Evolutionary conservation across 805 yeast genomes (phyloP).

Genomic region (Metschnikowia hibisci): DNA sequence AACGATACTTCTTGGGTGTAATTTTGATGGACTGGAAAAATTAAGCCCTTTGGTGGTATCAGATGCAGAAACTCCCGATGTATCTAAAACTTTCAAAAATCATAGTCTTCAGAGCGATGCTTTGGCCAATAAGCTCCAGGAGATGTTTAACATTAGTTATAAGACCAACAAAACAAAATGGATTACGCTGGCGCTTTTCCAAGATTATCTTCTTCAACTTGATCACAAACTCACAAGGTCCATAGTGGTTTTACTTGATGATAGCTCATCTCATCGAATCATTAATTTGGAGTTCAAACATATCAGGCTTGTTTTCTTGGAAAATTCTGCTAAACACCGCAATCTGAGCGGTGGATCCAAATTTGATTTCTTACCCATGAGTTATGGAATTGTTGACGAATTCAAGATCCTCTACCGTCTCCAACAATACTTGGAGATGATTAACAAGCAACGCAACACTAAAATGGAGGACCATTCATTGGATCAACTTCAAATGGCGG

Average conservation of each 20-base stretch:
- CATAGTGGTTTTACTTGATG: slow-evolving; percentile 49
- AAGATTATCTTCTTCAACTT: slow-evolving; percentile 56
- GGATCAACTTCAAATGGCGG: background rate
- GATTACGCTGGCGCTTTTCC: slow-evolving; percentile 60
- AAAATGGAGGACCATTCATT: slow-evolving; percentile 6
- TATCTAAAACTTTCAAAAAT: slow-evolving; percentile 22
- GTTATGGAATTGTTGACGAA: slow-evolving; percentile 61
- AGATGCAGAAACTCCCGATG: slow-evolving; percentile 45
- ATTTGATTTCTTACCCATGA: slow-evolving; percentile 55
- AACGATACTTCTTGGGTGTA: slow-evolving; percentile 60
- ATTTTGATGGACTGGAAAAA: slow-evolving; percentile 61
- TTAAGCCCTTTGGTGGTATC: slow-evolving; percentile 60
- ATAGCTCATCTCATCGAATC: slow-evolving; percentile 59
- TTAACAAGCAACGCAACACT: slow-evolving; percentile 21
- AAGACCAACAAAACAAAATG: slow-evolving; percentile 60
- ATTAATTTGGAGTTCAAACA: slow-evolving; percentile 37
- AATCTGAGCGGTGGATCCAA: slow-evolving; percentile 39
- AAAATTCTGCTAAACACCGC: slow-evolving; percentile 36
- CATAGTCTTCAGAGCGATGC: slow-evolving; percentile 10
- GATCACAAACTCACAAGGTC: slow-evolving; percentile 46
- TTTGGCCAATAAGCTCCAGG: slow-evolving; percentile 42
- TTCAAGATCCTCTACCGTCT: slow-evolving; percentile 55
- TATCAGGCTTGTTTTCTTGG: slow-evolving; percentile 34
- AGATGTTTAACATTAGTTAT: slow-evolving; percentile 49
- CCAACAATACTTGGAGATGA: slow-evolving; percentile 51